These are phyloP conservation scores for Persicaria tinctoria DNA, from an alignment of 148 eudicot species.

Conservation along the genomic window DNA sequence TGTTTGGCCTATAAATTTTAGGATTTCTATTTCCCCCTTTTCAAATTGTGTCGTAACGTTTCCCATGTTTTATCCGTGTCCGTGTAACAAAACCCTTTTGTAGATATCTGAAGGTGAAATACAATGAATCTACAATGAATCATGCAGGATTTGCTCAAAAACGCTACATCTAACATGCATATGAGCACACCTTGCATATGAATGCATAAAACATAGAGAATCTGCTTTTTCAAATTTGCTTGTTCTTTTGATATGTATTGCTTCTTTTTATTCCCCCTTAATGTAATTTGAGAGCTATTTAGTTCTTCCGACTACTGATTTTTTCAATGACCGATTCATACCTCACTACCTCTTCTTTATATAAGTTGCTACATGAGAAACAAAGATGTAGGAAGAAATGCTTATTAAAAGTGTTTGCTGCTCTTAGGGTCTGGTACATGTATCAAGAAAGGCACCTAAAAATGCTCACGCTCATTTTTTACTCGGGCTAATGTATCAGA, in stretches of 20 bases:
- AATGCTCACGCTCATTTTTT: constrained; percentile 95
- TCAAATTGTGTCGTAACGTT: no score
- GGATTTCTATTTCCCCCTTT: no score
- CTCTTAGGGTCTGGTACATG: constrained; percentile 72
- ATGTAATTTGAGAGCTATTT: neutral
- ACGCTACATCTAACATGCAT: no score
- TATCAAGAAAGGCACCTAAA: constrained; percentile 93
- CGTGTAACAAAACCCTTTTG: no score
- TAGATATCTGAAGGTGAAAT: no score
- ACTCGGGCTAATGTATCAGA: constrained; percentile 92
- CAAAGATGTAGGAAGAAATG: neutral
- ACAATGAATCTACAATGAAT: no score
- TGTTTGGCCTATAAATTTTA: no score
- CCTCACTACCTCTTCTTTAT: neutral
- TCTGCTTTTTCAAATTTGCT: neutral
- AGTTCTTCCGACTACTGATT: neutral
- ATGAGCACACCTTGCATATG: no score
- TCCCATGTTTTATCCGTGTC: no score
- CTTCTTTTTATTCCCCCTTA: neutral
- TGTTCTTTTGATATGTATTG: neutral
- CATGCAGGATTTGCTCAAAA: no score
- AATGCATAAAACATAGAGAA: no score
- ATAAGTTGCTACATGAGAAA: neutral
- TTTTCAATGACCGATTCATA: neutral
- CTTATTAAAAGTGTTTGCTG: constrained; percentile 12